These are phyloP conservation scores for Metschnikowia shivogae DNA, from an alignment of 805 yeast genomes.

Conservation along the genomic window DNA sequence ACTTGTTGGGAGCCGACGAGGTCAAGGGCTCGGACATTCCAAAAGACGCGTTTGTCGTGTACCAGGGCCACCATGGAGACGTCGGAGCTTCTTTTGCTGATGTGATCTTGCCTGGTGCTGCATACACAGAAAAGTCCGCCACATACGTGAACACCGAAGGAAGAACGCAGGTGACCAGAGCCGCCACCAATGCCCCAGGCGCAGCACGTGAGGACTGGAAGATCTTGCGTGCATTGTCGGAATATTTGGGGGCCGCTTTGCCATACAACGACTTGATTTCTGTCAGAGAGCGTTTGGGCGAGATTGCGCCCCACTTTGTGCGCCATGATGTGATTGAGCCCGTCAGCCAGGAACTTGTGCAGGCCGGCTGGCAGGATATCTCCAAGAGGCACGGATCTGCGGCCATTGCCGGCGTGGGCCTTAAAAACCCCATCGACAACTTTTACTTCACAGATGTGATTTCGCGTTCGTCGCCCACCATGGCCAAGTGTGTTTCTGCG, in stretches of 20 bases:
- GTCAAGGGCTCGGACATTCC: conserved; percentile 65
- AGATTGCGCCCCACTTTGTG: conserved; percentile 76
- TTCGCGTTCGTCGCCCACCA: conserved; percentile 82
- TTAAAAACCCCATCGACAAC: conserved; percentile 72
- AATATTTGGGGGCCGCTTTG: conserved; percentile 63
- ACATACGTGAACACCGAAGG: conserved; percentile 90
- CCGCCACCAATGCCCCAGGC: conserved; percentile 85
- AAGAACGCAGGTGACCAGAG: conserved; percentile 78
- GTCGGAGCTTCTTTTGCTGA: conserved; percentile 85
- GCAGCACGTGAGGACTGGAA: conserved; percentile 92
- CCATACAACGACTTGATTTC: conserved; percentile 73
- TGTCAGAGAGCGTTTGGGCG: conserved; percentile 64
- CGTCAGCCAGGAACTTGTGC: conserved; percentile 52
- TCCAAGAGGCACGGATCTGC: conserved; percentile 37
- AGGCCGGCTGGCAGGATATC: conserved; percentile 51
- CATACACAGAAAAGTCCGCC: conserved; percentile 82
- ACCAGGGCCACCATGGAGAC: conserved; percentile 92
- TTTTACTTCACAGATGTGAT: conserved; percentile 86
- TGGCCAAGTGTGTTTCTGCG: conserved; percentile 79
- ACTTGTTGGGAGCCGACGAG: conserved; percentile 84
- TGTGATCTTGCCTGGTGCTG: conserved; percentile 81
- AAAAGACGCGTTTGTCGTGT: conserved; percentile 79
- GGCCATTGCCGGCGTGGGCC: conserved; percentile 35
- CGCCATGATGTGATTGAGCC: conserved; percentile 74
- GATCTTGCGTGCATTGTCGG: conserved; percentile 76